Conservation (phyloP, 2,329 filamentous ascomycete species). For the Pseudogymnoascus sp. region DNA sequence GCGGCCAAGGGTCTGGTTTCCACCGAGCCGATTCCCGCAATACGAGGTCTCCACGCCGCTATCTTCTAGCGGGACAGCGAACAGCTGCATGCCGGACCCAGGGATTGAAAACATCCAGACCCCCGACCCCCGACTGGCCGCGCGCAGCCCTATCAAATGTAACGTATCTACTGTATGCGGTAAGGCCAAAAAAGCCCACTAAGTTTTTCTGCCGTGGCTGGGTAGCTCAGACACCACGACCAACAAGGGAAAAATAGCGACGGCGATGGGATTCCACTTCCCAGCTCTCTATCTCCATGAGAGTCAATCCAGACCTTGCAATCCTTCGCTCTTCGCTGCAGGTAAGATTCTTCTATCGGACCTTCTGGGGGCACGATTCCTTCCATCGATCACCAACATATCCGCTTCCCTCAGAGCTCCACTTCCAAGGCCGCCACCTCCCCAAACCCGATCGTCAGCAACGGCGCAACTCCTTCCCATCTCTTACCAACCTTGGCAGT, state of each 20-base stretch:
- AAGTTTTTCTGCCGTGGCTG: neutral
- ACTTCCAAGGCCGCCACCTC: neutral
- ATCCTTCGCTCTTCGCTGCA: neutral
- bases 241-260: neutral
- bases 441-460: neutral
- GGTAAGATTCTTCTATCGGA: neutral
- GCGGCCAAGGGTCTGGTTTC: neutral
- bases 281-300: neutral
- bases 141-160: neutral
- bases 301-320: neutral
- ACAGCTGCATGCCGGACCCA: neutral
- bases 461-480: neutral
- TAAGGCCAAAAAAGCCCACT: neutral
- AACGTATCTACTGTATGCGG: neutral
- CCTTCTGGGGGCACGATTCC: neutral
- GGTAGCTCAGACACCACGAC: neutral
- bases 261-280: neutral
- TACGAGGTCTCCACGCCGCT: neutral
- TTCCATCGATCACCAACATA: neutral
- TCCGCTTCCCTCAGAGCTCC: neutral
- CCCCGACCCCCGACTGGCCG: neutral
- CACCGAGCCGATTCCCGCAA: neutral
- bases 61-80: neutral
- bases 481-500: neutral
- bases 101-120: neutral